Evolutionary conservation across 768 basidiomycete species (phyloP), one percentile per base, ranked within the genome.

Genomic region (Boletellus ananiceps): DNA sequence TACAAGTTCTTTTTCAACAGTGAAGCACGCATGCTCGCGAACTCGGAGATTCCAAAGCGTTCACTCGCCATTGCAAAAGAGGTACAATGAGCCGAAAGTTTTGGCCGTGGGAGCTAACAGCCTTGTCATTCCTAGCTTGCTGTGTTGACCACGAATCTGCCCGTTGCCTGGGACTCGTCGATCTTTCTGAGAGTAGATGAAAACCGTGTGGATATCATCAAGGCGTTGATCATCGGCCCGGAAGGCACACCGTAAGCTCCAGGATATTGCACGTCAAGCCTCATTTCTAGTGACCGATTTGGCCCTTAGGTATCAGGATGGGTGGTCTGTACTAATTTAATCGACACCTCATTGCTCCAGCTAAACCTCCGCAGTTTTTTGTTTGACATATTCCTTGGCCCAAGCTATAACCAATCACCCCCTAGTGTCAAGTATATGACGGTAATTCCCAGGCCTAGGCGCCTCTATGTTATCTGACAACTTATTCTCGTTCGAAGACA

Each of bases 51-150:
- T 46, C 92, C 93, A 5, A 94, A 91, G 69, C 78, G 94, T 38
- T 93, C 89, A 1, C 74, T 96, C 50, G 93, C 93, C 9, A 96
- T 97, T 53, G 94, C 94, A 4, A 97, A 96, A 70, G 93, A 95
- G 80, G 88, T 86, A 60, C 19, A n/a, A 23, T 46, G n/a, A 18
- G 31, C 44, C 36, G 21, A 44, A 18, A 39, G 41, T 32, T 37
- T 8, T 15, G 46, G 35, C 27, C 12, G 7, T 25, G 16, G 44
- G 8, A 23, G 13, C 49, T 50, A 7, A 57, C 51, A 47, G 56
- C 15, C 57, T 32, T 52, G 29, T 45, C 32, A 43, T 52, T 51
- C n/a, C 54, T 35, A 93, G 91, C 83, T 96, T 52, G 93, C 94
- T 2, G 90, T 94, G 34, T 77, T 97, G 45, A 93, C 93, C 2